These are phyloP conservation scores for Podospora australis DNA, from an alignment of 495 filamentous ascomycete genomes.

Conservation along the genomic window DNA sequence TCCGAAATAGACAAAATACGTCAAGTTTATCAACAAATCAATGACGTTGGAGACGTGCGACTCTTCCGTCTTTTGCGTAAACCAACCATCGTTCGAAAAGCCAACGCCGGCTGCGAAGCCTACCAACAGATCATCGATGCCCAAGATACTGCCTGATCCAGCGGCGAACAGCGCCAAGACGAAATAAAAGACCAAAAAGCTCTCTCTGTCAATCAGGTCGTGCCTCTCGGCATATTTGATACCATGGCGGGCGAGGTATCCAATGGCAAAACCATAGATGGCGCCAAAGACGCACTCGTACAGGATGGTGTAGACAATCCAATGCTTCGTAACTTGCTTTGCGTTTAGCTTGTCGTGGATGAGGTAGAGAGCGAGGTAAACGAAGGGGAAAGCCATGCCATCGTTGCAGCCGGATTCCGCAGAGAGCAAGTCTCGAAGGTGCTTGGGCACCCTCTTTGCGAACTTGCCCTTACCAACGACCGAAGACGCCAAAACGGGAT, in stretches of 20 bases:
- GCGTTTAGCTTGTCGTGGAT: constrained; percentile 68
- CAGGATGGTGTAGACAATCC: constrained; percentile 84
- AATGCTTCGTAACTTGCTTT: constrained; percentile 67
- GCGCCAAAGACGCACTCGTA: constrained; percentile 96
- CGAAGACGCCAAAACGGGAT: constrained; percentile 94
- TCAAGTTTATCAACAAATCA: constrained; percentile 91
- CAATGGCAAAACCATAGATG: constrained; percentile 79
- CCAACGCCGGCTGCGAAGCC: constrained; percentile 93
- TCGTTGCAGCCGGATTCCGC: constrained; percentile 99
- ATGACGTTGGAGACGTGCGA: constrained; percentile 99
- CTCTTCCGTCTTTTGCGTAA: constrained; percentile 95
- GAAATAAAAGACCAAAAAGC: constrained; percentile 98
- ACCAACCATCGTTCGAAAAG: constrained; percentile 99
- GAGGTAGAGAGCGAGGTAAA: constrained; percentile 87
- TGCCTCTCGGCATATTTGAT: constrained; percentile 85
- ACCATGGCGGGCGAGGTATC: constrained; percentile 80
- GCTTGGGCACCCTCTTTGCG: constrained; percentile 92
- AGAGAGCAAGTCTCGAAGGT: constrained; percentile 89
- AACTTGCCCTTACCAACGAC: constrained; percentile 99
- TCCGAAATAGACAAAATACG: constrained; percentile 96
- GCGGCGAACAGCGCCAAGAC: constrained; percentile 94
- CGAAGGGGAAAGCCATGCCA: constrained; percentile 99
- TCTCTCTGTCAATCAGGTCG: constrained; percentile 89
- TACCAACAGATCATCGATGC: constrained; percentile 93
- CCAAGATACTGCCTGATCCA: constrained; percentile 85